A percentile compares a stretch with the other conserved stretches of the same genome.
Evolutionary conservation across 306 rosid genomes (phyloP).

Genomic region (Mucuna pruriens): DNA sequence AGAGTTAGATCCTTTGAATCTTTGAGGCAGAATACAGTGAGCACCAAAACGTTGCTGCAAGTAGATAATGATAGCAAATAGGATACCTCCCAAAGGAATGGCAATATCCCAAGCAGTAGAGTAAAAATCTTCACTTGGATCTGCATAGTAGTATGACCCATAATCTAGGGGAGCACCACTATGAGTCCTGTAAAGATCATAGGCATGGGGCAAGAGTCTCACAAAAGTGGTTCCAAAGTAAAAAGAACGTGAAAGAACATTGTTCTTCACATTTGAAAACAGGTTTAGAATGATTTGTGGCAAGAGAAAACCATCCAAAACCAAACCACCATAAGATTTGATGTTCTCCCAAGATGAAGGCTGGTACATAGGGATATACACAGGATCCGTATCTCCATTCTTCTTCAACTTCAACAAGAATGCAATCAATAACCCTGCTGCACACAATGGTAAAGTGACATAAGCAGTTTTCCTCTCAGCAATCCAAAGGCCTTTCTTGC

Average conservation of each 20-base stretch:
- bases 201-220: slow-evolving; percentile 61
- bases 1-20: slow-evolving; percentile 38
- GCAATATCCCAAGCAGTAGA: slow-evolving; percentile 60
- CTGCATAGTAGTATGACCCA: slow-evolving; percentile 44
- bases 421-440: slow-evolving; percentile 40
- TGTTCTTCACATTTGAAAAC: slow-evolving; percentile 43
- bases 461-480: slow-evolving; percentile 47
- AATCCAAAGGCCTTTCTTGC: slow-evolving; percentile 36
- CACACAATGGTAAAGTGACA: slow-evolving; percentile 44
- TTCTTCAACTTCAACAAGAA: slow-evolving; percentile 29
- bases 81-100: slow-evolving; percentile 47
- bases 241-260: slow-evolving; percentile 51
- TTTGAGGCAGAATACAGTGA: slow-evolving; percentile 43
- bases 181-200: slow-evolving; percentile 59
- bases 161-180: slow-evolving; percentile 3
- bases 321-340: slow-evolving; percentile 51
- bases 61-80: slow-evolving; percentile 56
- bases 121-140: slow-evolving; percentile 49
- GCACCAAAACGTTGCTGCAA: slow-evolving; percentile 66
- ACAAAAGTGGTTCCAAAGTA: slow-evolving; percentile 66
- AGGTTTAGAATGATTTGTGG: slow-evolving; percentile 67
- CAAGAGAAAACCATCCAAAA: slow-evolving; percentile 63
- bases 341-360: slow-evolving; percentile 44
- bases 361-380: not conserved
- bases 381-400: not conserved